Evolutionary conservation across 2,329 filamentous ascomycete genomes (phyloP), one percentile per base, ranked within the genome.

Genomic region (Arthrobotrys sphaeroides): DNA sequence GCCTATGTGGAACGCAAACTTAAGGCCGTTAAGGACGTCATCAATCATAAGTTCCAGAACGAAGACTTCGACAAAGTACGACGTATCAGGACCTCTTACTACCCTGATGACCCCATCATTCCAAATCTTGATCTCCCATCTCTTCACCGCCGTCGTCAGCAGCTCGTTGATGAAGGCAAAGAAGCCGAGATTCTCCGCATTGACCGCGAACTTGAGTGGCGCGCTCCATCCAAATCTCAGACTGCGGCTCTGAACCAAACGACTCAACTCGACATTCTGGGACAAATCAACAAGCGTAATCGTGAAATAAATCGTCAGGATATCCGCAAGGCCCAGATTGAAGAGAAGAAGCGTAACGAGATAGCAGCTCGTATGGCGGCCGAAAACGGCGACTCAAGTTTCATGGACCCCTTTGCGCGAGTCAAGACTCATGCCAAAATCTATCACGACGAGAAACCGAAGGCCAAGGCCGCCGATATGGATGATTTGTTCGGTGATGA

Each of bases 251-350:
- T 77, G 12, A 73, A 61, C 6, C 68, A 77, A 77, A 33, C 85
- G 85, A 9, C 91, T 96, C 82, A 92, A 94, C 82, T 92, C 49
- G 64, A 96, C 78, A 90, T 91, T 26, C 87, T 98, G 22, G 91
- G 92, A 0, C 88, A 91, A 80, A 86, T 97, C 78, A 99, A 99
- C 83, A 86, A 88, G 26, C 89, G 91, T 80, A 97, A 97, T 83
- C 90, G 94, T 77, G 89, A 90, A 72, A 87, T 90, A 78, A 97
- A 97, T 80, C 87, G 88, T n/a, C 92, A 97, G 81, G 90, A 91
- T 53, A 91, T 98, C n/a, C 92, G 94, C 73, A 91, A 92, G 82
- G 94, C 94, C 0, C 91, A 97, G 81, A 86, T 97, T 67, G 90
- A 90, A 78, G 95, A 99, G 83, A 88, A 90, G 79, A 88, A 87